Base-by-base conservation (phyloP, 139 green algal genomes). In the Chlorella sp. region DNA sequence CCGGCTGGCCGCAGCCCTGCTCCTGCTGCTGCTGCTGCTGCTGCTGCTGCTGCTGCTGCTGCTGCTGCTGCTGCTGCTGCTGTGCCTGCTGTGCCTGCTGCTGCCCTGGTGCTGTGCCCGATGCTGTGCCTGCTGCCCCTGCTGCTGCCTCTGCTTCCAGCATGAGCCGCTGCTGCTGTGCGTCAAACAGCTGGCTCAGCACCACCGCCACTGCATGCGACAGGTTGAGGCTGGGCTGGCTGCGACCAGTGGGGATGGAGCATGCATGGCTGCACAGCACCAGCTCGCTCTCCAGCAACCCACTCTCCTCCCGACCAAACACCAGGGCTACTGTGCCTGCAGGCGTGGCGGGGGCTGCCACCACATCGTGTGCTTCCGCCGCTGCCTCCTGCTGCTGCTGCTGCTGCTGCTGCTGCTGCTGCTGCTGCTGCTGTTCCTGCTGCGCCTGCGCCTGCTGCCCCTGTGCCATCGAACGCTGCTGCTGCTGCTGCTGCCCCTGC, bases 231-330 rank as follows among this genome's bases (percentile, higher is more conserved):
- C 82, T 93, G 30, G 92, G 90, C 85, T 97, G 95, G 2, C 93
- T 61, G 0, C 92, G 83, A 14, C 95, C 94, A 14, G 91, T 96
- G 28, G 95, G 95, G 36, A 98, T 97, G 80, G 91, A 90, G 88
- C 96, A 97, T 9, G 93, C 92, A 64, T 98, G 94, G 53, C 78
- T 91, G 88, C 96, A 97, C 64, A 95, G 90, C 79, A 89, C 78
- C 89, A 97, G 89, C 92, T 98, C 96, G 75, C 93, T 93, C n/a
- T 93, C 92, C 42, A 92, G 93, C 36, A 97, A 87, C 21, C 95
- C 95, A 34, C 88, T 94, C 68, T 97, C 95, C 92, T 98, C 96
- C 3, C 96, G 91, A 0, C 96, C 96, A 94, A 97, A 98, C 86
- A 98, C 96, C 16, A 97, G 91, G 1, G 95, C 94, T 2, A 92